phyloP scores from a whole-genome alignment of 1,139 yeast genomes.

The Ogataea hybrid region DNA sequence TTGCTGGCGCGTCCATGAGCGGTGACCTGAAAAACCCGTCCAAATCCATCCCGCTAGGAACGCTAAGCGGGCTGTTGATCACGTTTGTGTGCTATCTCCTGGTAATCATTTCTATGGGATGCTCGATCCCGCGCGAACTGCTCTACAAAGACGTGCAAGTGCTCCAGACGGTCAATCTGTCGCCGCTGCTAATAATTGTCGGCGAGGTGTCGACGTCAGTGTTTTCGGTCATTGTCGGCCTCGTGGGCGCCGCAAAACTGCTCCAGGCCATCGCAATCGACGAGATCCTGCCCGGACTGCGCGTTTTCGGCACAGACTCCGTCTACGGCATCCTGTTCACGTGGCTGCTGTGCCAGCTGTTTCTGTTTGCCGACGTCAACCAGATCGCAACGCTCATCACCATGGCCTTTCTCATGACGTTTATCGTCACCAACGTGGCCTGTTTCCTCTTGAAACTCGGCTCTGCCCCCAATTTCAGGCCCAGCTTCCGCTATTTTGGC shows the following conservation, averaged over 20 bases:
- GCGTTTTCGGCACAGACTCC: conserved; percentile 59
- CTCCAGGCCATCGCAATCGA: conserved; percentile 91
- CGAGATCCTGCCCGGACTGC: conserved; percentile 73
- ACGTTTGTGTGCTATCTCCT: conserved; percentile 72
- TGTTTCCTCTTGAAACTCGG: conserved; percentile 85
- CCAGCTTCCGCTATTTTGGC: conserved; percentile 85
- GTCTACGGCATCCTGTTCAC: conserved; percentile 66
- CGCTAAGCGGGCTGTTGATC: conserved; percentile 72
- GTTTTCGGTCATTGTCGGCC: conserved; percentile 91
- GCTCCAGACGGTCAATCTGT: conserved; percentile 73
- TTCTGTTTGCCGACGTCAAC: conserved; percentile 85
- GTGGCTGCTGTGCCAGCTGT: conserved; percentile 79
- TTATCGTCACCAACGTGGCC: conserved; percentile 88
- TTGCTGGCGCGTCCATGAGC: conserved; percentile 99
- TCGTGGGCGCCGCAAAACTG: conserved; percentile 91
- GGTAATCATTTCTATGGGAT: conserved; percentile 78
- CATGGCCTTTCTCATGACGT: conserved; percentile 95
- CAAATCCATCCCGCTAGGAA: conserved; percentile 85
- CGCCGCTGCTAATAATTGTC: conserved; percentile 67
- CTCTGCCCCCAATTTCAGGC: conserved; percentile 95
- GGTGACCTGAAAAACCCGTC: conserved; percentile 91
- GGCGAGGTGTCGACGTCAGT: conserved; percentile 91
- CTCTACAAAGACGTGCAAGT: conserved; percentile 78
- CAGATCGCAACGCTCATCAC: conserved; percentile 93
- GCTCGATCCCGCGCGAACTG: conserved; percentile 74